These are phyloP conservation scores for Fraxinus sp. DNA, from an alignment of 305 asterid genomes.

Conservation along the genomic window DNA sequence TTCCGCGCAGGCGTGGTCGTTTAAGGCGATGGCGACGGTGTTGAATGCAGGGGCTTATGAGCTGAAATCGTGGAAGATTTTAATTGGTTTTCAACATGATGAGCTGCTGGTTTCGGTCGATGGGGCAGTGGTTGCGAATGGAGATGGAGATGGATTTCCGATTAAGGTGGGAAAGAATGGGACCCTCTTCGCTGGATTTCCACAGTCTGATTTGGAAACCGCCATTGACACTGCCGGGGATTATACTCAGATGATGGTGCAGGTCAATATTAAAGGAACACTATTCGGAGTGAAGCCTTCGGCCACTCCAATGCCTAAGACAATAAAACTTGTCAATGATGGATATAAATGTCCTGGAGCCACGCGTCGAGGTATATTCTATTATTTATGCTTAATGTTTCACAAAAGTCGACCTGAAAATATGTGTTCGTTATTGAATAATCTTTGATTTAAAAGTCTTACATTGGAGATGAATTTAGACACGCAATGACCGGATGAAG, in stretches of 20 bases:
- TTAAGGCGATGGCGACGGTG: conserved; percentile 42
- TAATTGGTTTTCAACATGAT: conserved; percentile 51
- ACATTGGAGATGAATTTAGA: neutral
- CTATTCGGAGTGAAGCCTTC: conserved; percentile 50
- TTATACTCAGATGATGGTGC: conserved; percentile 52
- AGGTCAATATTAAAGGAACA: conserved; percentile 62
- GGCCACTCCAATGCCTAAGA: conserved; percentile 67
- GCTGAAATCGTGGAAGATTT: conserved; percentile 64
- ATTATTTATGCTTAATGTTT: neutral
- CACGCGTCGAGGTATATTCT: conserved; percentile 33
- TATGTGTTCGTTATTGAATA: neutral
- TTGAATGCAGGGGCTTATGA: conserved; percentile 56
- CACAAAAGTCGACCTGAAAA: neutral
- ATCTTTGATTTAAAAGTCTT: neutral
- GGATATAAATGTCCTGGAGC: conserved; percentile 77
- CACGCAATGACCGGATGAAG: neutral
- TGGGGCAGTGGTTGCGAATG: conserved; percentile 51
- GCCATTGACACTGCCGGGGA: conserved; percentile 90
- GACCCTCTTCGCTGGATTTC: conserved; percentile 59
- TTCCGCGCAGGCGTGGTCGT: conserved; percentile 83
- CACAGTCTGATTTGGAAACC: conserved; percentile 66
- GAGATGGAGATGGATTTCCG: conserved; percentile 56
- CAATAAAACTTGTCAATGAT: conserved; percentile 55
- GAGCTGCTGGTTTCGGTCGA: conserved; percentile 75
- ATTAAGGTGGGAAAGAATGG: conserved; percentile 56